These are phyloP conservation scores for Mycena olivaceomarginata DNA, from an alignment of 768 basidiomycete species.

Conservation along the genomic window DNA sequence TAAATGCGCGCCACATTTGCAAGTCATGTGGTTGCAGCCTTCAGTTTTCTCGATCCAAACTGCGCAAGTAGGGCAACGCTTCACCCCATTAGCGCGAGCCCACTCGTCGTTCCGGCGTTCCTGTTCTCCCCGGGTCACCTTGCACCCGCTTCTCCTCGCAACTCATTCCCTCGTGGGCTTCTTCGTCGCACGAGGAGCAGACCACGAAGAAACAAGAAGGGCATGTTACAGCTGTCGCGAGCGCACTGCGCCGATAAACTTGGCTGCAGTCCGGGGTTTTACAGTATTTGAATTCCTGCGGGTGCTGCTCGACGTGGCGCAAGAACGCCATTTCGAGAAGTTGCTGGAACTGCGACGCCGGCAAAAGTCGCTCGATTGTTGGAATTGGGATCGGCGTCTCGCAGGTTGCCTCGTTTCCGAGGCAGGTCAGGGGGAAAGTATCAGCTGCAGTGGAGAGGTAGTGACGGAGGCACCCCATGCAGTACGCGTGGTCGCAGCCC, in stretches of 20 bases:
- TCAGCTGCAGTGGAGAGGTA: conserved; percentile 49
- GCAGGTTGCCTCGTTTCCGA: conserved; percentile 45
- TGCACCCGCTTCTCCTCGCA: conserved; percentile 62
- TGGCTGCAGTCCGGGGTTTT: conserved; percentile 45
- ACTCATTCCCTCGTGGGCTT: conserved; percentile 70
- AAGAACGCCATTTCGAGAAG: conserved; percentile 41
- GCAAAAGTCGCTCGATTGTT: conserved; percentile 35
- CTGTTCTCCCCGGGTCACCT: conserved; percentile 60
- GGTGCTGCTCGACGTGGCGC: conserved; percentile 41
- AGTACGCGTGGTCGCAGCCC: conserved; percentile 54
- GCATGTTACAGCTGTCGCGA: conserved; percentile 61
- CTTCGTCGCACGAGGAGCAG: conserved; percentile 69
- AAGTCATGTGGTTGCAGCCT: conserved; percentile 75
- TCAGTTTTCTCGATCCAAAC: conserved; percentile 68
- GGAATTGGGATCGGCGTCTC: conserved; percentile 41
- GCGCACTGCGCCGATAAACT: conserved; percentile 34
- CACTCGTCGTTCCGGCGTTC: conserved; percentile 64
- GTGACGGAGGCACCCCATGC: conserved; percentile 52
- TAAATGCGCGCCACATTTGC: conserved; percentile 70
- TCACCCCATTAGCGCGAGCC: conserved; percentile 60
- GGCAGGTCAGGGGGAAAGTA: conserved; percentile 42
- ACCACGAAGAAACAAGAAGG: conserved; percentile 71
- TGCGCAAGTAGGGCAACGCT: conserved; percentile 68
- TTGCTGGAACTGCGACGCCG: conserved; percentile 32
- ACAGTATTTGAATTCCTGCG: conserved; percentile 45